Evolutionary conservation across 2,329 filamentous ascomycete species (phyloP), one percentile per base, ranked within the genome.

Genomic region (Leptographium galeiforme): DNA sequence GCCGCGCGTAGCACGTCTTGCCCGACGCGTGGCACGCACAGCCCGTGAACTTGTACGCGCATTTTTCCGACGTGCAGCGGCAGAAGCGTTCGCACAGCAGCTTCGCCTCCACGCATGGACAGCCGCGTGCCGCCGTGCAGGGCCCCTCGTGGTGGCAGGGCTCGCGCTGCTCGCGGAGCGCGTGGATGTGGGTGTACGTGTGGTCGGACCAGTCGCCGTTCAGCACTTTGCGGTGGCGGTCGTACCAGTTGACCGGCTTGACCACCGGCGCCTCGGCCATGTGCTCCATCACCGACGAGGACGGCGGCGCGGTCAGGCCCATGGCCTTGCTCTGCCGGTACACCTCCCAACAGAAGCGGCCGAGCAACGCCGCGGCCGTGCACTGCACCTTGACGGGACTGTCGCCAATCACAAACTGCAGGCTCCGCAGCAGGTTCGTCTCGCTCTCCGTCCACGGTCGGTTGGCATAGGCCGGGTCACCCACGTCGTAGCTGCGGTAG

Each of bases 21-120:
- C 85, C 85, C 8, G 69, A 69, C 11, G 44, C 56, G 50, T 80
- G 71, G 61, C 87, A 91, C 3, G 73, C 74, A 62, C 82, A 85
- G 2, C 82, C 82, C 0, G 79, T 84, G 59, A 84, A 85, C 55
- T 82, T 81, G 59, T 78, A 76, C 36, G 75, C 73, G 56, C 82
- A 85, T 16, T 63, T 72, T 11, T 79, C 75, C 4, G 74, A 72
- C 0, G 78, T 76, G 60, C 82, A 86, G 11, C 73, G 72, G 57
- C 87, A 91, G 56, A 80, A 82, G 58, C 84, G 85, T 58, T 90
- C 86, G 62, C 87, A 91, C 18, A 84, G 73, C 19, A 88, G 69
- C 16, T 74, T 73, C 11, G 76, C 71, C 48, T 72, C 66, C 16
- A 78, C 81, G 61, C 87, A 91, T 2, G 74, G 69, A 59, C 87